Evolutionary conservation across 1,139 yeast genomes (phyloP).

Genomic region (Meyerozyma elateridarum): DNA sequence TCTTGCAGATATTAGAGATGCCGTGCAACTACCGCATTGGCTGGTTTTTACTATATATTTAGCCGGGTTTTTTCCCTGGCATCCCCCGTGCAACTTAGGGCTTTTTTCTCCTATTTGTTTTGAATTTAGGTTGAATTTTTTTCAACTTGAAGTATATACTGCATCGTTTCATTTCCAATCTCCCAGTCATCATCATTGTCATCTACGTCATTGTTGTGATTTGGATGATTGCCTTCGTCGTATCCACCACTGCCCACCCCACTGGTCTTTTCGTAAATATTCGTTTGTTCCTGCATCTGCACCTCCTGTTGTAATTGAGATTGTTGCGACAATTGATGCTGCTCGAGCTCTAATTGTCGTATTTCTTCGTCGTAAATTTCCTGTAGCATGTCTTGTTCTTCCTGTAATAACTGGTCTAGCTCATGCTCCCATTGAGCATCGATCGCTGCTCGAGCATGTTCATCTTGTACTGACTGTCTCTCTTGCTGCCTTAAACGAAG

Average conservation of each 20-base stretch:
- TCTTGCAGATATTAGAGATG: no score
- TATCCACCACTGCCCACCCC: no score
- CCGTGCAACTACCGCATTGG: no score
- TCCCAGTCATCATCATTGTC: conserved; percentile 1
- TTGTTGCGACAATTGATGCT: background rate
- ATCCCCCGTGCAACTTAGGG: background rate
- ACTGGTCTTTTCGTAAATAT: no score
- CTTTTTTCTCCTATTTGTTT: background rate
- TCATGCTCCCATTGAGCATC: conserved; percentile 6
- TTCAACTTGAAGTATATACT: conserved; percentile 1
- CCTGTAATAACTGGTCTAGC: conserved; percentile 9
- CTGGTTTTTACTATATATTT: no score
- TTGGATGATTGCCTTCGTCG: background rate
- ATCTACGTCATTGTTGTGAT: background rate
- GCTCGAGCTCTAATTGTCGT: conserved; percentile 1
- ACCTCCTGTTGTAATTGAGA: no score
- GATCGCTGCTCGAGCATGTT: background rate
- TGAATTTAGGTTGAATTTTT: no score
- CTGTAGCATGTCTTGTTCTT: conserved; percentile 5
- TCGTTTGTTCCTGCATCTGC: no score
- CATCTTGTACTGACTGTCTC: background rate
- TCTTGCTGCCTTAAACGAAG: background rate
- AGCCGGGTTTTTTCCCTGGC: no score
- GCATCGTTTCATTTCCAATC: conserved; percentile 1
- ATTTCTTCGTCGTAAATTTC: no score